Evolutionary conservation across 495 filamentous ascomycete species (phyloP).

Genomic region (Oleoguttula mirabilis): DNA sequence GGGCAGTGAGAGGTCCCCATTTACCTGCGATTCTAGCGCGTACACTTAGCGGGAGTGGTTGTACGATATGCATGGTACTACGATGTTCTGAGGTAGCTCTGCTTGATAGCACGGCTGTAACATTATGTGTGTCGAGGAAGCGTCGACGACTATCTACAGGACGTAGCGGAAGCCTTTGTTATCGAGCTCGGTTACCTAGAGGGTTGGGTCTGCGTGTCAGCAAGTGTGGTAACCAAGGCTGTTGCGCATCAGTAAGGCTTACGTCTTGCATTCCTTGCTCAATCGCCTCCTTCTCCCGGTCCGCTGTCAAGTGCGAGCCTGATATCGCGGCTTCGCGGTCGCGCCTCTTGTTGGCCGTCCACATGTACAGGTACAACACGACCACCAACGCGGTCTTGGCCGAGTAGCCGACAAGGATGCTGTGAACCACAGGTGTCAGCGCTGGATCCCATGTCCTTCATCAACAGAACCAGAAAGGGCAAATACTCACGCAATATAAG

Average conservation of each 20-base stretch:
- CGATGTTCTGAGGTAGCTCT: too few relatives aligned
- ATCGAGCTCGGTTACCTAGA: constrained; percentile 46
- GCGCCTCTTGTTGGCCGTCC: constrained; percentile 35
- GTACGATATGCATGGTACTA: too few relatives aligned
- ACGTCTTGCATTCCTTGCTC: constrained; percentile 31
- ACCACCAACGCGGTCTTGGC: constrained; percentile 38
- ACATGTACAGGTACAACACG: constrained; percentile 43
- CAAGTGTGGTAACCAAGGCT: too few relatives aligned
- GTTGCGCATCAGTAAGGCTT: too few relatives aligned
- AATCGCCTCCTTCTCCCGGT: constrained; percentile 2
- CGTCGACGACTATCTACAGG: too few relatives aligned
- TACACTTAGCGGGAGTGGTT: too few relatives aligned
- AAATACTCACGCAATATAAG: constrained; percentile 38
- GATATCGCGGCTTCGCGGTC: constrained; percentile 15
- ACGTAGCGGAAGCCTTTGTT: constrained; percentile 44
- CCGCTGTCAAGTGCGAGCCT: not conserved
- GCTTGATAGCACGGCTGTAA: too few relatives aligned
- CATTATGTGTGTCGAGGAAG: too few relatives aligned
- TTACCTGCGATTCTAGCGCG: not conserved
- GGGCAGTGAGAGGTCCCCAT: not conserved
- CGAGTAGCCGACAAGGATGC: constrained; percentile 41
- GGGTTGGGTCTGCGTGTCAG: too few relatives aligned
- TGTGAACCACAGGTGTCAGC: too few relatives aligned
- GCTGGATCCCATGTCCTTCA: too few relatives aligned
- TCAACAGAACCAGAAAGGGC: too few relatives aligned